Percentiles rank a stretch among this genome's conserved stretches.
Conservation (phyloP, 83 land plant species). For the Larix sibirica region DNA sequence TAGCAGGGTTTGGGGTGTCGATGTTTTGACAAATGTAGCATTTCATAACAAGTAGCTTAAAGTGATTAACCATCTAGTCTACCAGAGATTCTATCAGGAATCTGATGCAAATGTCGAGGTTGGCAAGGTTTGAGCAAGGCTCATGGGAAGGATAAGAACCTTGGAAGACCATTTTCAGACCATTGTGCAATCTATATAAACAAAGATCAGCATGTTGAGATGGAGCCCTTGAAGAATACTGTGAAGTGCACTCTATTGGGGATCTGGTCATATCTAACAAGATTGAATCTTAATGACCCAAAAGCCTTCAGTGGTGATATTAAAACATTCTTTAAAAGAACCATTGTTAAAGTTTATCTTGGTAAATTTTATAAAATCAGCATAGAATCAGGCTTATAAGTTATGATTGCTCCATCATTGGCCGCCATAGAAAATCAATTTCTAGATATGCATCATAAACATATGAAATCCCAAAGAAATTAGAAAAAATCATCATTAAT, state of each 20-base stretch:
- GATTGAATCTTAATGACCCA: neutral
- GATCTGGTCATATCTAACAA: neutral
- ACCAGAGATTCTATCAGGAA: too few relatives aligned
- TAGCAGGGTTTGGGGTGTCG: too few relatives aligned
- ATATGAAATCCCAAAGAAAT: neutral
- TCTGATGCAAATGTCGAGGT: too few relatives aligned
- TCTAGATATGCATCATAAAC: neutral
- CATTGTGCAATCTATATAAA: too few relatives aligned
- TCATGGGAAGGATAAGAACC: too few relatives aligned
- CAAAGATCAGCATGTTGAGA: too few relatives aligned
- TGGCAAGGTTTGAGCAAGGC: too few relatives aligned
- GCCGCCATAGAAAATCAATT: neutral
- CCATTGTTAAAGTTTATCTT: neutral
- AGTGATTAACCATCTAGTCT: too few relatives aligned
- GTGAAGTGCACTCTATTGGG: neutral
- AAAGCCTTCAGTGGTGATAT: neutral
- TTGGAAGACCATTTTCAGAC: too few relatives aligned
- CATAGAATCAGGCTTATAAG: neutral
- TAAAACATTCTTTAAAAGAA: neutral
- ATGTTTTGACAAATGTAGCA: too few relatives aligned
- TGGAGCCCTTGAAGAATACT: too few relatives aligned
- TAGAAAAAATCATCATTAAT: neutral
- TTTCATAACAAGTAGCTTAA: too few relatives aligned
- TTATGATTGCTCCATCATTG: neutral
- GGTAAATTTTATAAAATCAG: neutral